phyloP scores from a whole-genome alignment of 139 green algal species.

The Eudorina sp. region DNA sequence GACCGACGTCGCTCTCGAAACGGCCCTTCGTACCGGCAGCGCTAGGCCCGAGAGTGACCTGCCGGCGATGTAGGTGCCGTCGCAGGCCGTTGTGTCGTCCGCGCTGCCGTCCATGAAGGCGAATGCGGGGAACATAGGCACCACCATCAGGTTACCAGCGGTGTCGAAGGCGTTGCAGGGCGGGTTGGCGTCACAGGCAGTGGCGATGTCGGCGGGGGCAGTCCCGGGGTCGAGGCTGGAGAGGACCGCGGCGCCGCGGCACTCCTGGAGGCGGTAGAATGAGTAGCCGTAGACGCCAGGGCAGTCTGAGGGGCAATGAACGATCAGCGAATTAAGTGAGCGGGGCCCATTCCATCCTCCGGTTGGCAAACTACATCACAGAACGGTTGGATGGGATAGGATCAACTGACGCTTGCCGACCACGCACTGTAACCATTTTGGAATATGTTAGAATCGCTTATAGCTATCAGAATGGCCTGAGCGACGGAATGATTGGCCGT shows the following conservation, averaged over 20 bases:
- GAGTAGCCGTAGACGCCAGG: neutral
- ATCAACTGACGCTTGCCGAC: too few species aligned
- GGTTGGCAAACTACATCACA: too few species aligned
- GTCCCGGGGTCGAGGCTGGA: neutral
- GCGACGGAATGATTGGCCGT: too few species aligned
- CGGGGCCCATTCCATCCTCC: too few species aligned
- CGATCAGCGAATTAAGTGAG: too few species aligned
- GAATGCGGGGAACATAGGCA: neutral
- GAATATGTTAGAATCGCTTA: too few species aligned
- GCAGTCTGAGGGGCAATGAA: slow-evolving; percentile 2
- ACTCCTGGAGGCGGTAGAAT: neutral
- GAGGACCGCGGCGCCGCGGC: neutral
- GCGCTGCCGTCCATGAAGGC: neutral
- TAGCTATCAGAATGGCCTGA: too few species aligned
- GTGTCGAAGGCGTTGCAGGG: slow-evolving; percentile 25
- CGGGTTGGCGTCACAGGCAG: neutral
- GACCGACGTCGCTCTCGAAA: neutral
- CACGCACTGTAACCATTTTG: too few species aligned
- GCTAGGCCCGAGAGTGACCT: neutral
- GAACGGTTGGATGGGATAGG: too few species aligned
- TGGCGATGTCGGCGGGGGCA: neutral
- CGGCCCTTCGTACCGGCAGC: neutral
- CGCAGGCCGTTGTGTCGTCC: neutral
- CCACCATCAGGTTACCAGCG: neutral
- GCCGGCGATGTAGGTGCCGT: slow-evolving; percentile 5